Evolutionary conservation across 2,329 filamentous ascomycete genomes (phyloP), one percentile per base, ranked within the genome.

Genomic region (Xylaria sp.): DNA sequence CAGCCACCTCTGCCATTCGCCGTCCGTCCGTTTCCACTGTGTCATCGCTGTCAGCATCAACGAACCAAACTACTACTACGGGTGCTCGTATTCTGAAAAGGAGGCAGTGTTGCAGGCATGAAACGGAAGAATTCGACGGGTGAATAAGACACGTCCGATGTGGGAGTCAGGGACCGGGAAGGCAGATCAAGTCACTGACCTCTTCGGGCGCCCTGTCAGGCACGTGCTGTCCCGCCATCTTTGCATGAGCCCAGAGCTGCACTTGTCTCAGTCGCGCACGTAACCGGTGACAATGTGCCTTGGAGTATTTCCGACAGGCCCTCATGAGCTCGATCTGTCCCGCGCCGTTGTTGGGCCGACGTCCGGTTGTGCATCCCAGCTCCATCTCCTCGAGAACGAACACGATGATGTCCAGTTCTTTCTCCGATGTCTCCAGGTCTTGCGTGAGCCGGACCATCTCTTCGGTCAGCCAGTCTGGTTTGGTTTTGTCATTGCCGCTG

Each of bases 1-100:
- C 13, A 72, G 55, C 70, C 70, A 71, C 48, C 42, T 57, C 9
- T 59, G 61, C 69, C 70, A 72, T 58, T 69, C 66, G 1, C 53
- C 42, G 46, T 71, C 70, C 8, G 60, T 63, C 48, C 57, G 48
- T 8, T 35, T 54, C 70, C 70, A 72, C 63, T 65, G 5, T 65
- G 5, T 57, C 11, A 30, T 52, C 2, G 9, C 39, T 55, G 55
- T 60, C 46, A 62, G 55, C 47, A 34, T 18, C 16, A 30, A 30
- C 16, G 3, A 9, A 34, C 48, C n/a, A 42, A 16, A 16, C 37
- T 30, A 46, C n/a, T 10, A 44, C 13, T 11, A 44, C 16, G 16
- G 16, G 1, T 16, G 16, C 16, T 16, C 16, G 16, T 16, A 16
- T 16, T 16, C 16, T 16, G 16, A 16, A 16, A 16, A 11, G 39